Conservation (phyloP, 352 stramenopile species). For the Pythium periplocum region DNA sequence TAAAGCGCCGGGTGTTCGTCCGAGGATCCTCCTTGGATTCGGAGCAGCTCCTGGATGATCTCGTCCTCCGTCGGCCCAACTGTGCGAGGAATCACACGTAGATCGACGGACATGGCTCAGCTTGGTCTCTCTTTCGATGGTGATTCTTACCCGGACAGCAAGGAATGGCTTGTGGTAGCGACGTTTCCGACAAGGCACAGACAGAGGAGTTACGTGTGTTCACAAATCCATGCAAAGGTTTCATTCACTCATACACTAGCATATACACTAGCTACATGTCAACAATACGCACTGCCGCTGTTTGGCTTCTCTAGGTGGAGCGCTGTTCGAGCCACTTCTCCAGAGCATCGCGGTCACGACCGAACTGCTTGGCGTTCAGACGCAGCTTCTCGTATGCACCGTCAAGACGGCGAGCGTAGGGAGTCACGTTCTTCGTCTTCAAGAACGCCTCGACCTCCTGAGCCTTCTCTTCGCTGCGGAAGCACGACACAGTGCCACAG, state of each 20-base stretch:
- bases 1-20: slow-evolving; percentile 21
- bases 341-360: slow-evolving; percentile 2
- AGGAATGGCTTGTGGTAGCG: too few species aligned
- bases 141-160: too few species aligned
- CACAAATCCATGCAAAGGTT: too few species aligned
- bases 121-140: too few species aligned
- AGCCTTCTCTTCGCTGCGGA: neutral
- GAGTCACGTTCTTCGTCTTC: neutral
- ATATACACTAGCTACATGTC: too few species aligned
- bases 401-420: slow-evolving; percentile 2
- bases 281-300: too few species aligned
- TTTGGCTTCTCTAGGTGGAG: too few species aligned
- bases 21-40: neutral
- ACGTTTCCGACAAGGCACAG: too few species aligned
- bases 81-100: slow-evolving; percentile 11
- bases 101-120: slow-evolving; percentile 7
- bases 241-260: too few species aligned
- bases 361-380: slow-evolving; percentile 2
- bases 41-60: slow-evolving; percentile 29
- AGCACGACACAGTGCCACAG: neutral
- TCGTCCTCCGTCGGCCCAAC: slow-evolving; percentile 30
- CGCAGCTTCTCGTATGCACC: neutral
- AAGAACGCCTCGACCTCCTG: slow-evolving; percentile 1
- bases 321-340: slow-evolving; percentile 4
- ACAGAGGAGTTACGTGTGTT: too few species aligned